Conservation (phyloP, 441 rosid species). For the Metrosideros polymorpha region DNA sequence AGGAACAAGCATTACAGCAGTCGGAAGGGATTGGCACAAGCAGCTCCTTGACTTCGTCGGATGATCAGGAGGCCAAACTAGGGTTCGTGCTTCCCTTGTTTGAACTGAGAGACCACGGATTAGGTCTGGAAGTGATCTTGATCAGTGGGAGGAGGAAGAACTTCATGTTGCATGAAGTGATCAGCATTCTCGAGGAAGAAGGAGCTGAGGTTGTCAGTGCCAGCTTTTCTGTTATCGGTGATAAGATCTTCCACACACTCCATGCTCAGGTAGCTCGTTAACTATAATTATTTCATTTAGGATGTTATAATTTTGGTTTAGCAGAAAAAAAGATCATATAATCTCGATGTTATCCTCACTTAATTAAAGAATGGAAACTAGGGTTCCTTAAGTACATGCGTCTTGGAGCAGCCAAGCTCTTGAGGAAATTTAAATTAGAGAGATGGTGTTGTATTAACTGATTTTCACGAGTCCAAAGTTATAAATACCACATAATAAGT, state of each 20-base stretch:
- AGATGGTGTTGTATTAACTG: background rate
- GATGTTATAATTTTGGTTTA: background rate
- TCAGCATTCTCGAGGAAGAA: conserved; percentile 41
- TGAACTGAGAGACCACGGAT: conserved; percentile 29
- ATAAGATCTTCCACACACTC: conserved; percentile 37
- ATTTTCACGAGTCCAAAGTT: background rate
- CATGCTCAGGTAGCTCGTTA: conserved; percentile 38
- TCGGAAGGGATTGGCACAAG: background rate
- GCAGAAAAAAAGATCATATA: background rate
- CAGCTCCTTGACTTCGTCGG: background rate
- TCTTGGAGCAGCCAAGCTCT: background rate
- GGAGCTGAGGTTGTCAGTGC: conserved; percentile 52
- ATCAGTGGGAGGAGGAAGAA: conserved; percentile 29
- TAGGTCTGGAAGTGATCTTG: conserved; percentile 30
- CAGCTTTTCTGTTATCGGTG: conserved; percentile 24
- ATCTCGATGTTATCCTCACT: background rate
- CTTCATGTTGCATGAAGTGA: conserved; percentile 32
- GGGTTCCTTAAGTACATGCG: background rate
- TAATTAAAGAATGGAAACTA: background rate
- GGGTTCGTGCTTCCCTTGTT: conserved; percentile 22
- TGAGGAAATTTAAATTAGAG: background rate
- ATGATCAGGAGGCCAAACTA: background rate
- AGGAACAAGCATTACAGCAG: conserved; percentile 15
- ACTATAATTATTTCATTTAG: background rate
- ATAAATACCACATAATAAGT: background rate